Conservation (phyloP, 2,329 filamentous ascomycete species). For the Colletotrichum trifolii region DNA sequence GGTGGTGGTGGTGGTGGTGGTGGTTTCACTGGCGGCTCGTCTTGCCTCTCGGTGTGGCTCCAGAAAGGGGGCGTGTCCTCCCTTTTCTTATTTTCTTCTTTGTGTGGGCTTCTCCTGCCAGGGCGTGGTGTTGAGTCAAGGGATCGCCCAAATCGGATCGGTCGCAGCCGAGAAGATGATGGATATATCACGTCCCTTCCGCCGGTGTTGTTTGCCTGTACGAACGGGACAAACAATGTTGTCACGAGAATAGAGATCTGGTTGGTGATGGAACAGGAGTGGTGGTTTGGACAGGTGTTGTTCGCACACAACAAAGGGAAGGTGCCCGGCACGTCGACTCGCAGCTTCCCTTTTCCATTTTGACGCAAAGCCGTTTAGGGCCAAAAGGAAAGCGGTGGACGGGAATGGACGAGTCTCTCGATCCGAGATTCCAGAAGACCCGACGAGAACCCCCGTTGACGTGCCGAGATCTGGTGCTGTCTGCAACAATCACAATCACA, state of each 20-base stretch:
- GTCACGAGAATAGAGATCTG: neutral
- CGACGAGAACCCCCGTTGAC: neutral
- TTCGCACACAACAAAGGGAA: constrained; percentile 12
- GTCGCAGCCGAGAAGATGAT: no score
- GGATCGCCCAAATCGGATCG: neutral
- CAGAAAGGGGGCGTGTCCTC: neutral
- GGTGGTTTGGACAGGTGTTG: constrained; percentile 5
- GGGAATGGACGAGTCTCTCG: neutral
- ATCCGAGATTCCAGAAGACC: constrained; percentile 9
- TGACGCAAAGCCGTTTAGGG: neutral
- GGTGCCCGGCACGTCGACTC: neutral
- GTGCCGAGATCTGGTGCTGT: neutral
- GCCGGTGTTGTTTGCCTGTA: no score
- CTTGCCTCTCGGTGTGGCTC: constrained; percentile 7
- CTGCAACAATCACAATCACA: constrained; percentile 3
- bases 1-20: constrained; percentile 12
- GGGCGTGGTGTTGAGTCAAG: neutral
- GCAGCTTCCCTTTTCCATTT: no score
- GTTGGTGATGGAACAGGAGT: neutral
- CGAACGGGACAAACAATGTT: no score
- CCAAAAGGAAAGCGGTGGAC: neutral
- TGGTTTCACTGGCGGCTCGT: neutral
- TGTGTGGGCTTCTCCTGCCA: neutral
- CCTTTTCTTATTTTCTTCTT: neutral
- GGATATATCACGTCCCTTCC: no score